Evolutionary conservation across 1,139 yeast genomes (phyloP).

Genomic region (Debaryomyces singareniensis): DNA sequence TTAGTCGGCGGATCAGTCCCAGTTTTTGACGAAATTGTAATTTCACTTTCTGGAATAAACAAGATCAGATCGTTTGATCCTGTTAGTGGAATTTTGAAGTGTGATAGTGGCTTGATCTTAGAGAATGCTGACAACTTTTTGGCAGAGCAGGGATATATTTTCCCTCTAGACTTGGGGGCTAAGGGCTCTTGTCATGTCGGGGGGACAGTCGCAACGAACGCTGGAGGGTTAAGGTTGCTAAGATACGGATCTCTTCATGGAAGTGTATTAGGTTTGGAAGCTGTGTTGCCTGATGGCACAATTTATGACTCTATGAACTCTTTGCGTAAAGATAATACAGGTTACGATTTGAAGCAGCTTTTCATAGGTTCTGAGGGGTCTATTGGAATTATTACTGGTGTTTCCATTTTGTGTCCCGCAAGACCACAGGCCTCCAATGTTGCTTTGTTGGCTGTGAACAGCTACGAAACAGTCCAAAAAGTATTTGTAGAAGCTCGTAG

Average conservation of each 20-base stretch:
- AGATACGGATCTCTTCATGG: constrained; percentile 95
- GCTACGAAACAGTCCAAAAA: constrained; percentile 76
- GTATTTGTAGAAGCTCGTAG: constrained; percentile 74
- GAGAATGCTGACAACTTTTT: constrained; percentile 80
- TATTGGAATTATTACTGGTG: constrained; percentile 83
- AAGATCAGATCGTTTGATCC: constrained; percentile 75
- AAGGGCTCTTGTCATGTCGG: constrained; percentile 97
- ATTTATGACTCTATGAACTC: constrained; percentile 74
- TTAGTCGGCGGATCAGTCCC: constrained; percentile 95
- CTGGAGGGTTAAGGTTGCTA: constrained; percentile 86
- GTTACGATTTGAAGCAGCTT: constrained; percentile 85
- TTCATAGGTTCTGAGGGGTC: constrained; percentile 95
- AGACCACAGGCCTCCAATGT: constrained; percentile 85
- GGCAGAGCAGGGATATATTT: constrained; percentile 77
- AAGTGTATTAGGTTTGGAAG: constrained; percentile 84
- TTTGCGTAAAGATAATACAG: constrained; percentile 89
- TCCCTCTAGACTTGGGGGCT: constrained; percentile 94
- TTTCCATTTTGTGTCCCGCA: constrained; percentile 86
- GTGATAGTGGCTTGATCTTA: constrained; percentile 86
- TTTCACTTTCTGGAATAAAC: constrained; percentile 67
- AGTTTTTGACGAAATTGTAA: constrained; percentile 81
- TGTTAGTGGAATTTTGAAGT: constrained; percentile 78
- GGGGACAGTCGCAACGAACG: constrained; percentile 93
- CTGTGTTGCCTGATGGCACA: constrained; percentile 85
- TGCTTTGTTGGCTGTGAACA: constrained; percentile 78